Conservation (phyloP, 176 grass and related monocot genomes). For the Metroxylon sagu region DNA sequence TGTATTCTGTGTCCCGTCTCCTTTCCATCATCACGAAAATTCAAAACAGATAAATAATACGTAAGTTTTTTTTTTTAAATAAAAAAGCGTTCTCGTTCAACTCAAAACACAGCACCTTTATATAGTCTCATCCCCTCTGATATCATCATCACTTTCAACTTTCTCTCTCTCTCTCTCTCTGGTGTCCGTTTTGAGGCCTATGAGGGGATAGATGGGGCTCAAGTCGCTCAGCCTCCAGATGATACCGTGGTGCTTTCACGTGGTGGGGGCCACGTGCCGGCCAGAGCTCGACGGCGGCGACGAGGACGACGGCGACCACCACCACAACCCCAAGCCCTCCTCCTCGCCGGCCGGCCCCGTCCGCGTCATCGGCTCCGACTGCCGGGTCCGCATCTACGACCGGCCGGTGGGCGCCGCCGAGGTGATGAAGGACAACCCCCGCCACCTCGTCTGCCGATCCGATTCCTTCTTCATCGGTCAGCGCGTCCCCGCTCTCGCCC, state of each 20-base stretch:
- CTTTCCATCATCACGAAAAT: too few species aligned
- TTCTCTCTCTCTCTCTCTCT: too few species aligned
- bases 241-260: conserved; percentile 21
- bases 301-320: too few species aligned
- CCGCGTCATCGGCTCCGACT: conserved; percentile 8
- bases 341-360: not conserved
- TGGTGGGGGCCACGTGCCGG: not conserved
- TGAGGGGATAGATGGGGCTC: conserved; percentile 5
- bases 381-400: conserved; percentile 1
- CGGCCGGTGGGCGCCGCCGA: conserved; percentile 1
- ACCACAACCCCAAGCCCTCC: not conserved
- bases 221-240: conserved; percentile 12
- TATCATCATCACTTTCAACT: too few species aligned
- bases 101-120: too few species aligned
- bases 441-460: conserved; percentile 15
- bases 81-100: too few species aligned
- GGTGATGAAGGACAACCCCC: not conserved
- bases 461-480: conserved; percentile 16
- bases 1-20: too few species aligned
- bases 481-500: conserved; percentile 6
- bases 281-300: not conserved
- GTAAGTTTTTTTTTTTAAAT: too few species aligned
- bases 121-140: too few species aligned
- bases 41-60: too few species aligned
- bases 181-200: too few species aligned